phyloP scores from a whole-genome alignment of 2,329 filamentous ascomycete genomes.

The Colletotrichum lupini region DNA sequence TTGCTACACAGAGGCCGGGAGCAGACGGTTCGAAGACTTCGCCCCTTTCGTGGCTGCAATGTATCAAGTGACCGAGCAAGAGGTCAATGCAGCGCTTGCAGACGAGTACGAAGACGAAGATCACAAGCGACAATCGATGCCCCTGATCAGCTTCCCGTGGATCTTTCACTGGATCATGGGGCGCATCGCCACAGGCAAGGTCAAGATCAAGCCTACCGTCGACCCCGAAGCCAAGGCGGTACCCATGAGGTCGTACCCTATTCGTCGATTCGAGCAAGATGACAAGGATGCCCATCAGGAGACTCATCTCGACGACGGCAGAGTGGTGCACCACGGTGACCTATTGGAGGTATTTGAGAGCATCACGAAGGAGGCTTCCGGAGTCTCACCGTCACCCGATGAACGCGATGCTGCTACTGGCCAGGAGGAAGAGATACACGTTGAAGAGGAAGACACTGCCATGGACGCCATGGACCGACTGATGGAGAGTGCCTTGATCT shows the following conservation, averaged over 20 bases:
- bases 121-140: constrained; percentile 63
- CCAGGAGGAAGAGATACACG: constrained; percentile 23
- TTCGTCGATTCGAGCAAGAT: constrained; percentile 2
- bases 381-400: constrained; percentile 21
- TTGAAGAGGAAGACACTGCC: constrained; percentile 26
- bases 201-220: constrained; percentile 18
- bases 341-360: constrained; percentile 31
- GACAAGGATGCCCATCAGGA: background rate
- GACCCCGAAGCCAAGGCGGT: constrained; percentile 10
- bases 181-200: constrained; percentile 65
- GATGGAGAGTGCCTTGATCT: constrained; percentile 23
- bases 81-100: constrained; percentile 70
- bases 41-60: constrained; percentile 85
- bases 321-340: constrained; percentile 36
- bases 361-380: constrained; percentile 14
- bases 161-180: constrained; percentile 81
- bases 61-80: constrained; percentile 83
- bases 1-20: constrained; percentile 74
- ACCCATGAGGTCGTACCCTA: constrained; percentile 10
- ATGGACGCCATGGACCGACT: constrained; percentile 30
- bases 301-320: constrained; percentile 34
- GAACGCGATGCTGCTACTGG: constrained; percentile 10
- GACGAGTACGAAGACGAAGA: constrained; percentile 49
- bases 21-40: constrained; percentile 69
- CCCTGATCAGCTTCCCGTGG: constrained; percentile 95